phyloP scores from a whole-genome alignment of 2,329 filamentous ascomycete species.

The Verticillium klebahnii region DNA sequence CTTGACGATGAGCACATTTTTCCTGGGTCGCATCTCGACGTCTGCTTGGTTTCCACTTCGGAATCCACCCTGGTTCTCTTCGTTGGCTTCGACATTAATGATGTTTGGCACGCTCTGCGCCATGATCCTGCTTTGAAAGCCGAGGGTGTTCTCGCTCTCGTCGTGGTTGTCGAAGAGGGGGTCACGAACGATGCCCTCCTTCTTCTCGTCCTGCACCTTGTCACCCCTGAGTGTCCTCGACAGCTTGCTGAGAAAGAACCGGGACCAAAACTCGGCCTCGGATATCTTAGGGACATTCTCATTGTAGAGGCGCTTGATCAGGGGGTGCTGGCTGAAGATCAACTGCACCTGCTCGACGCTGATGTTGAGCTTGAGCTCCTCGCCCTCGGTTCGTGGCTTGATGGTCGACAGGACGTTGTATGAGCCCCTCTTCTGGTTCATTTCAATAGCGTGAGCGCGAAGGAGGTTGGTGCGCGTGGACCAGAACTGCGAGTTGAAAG shows the following conservation, averaged over 20 bases:
- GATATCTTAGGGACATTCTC: constrained; percentile 81
- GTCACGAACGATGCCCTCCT: constrained; percentile 48
- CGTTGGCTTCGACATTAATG: constrained; percentile 89
- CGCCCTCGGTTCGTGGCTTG: constrained; percentile 72
- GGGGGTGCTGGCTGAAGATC: constrained; percentile 87
- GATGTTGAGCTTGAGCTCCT: constrained; percentile 74
- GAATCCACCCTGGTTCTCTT: constrained; percentile 86
- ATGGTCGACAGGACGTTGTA: constrained; percentile 93
- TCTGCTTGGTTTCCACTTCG: constrained; percentile 81
- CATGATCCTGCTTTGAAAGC: constrained; percentile 48
- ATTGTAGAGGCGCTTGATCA: constrained; percentile 87
- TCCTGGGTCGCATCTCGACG: constrained; percentile 78
- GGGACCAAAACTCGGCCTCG: constrained; percentile 83
- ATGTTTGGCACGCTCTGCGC: constrained; percentile 75
- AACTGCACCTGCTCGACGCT: constrained; percentile 89
- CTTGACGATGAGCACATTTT: constrained; percentile 82
- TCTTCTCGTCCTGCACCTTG: constrained; percentile 72
- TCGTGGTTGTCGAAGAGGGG: constrained; percentile 83
- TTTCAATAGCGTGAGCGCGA: constrained; percentile 86
- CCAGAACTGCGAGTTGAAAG: constrained; percentile 94
- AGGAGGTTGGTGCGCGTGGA: constrained; percentile 80
- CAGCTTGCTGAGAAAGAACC: constrained; percentile 87
- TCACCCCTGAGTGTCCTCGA: constrained; percentile 92
- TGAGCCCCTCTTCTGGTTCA: constrained; percentile 76
- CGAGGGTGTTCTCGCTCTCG: constrained; percentile 60